phyloP scores from a whole-genome alignment of 2,329 filamentous ascomycete genomes.

The Cercospora sesami region DNA sequence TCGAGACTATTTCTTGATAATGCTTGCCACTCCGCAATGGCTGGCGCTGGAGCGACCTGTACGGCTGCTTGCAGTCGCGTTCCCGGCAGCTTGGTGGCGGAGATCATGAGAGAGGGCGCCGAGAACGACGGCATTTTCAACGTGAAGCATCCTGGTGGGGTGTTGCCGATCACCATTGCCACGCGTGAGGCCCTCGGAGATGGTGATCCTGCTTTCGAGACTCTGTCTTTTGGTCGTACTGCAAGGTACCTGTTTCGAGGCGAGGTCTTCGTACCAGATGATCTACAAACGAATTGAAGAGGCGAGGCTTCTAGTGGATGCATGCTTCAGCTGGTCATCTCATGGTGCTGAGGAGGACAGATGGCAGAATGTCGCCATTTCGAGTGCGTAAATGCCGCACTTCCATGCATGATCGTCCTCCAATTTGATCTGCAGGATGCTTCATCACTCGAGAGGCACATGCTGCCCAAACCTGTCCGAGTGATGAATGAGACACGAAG shows the following conservation, averaged over 20 bases:
- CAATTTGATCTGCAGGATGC: background rate
- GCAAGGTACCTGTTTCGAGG: slow-evolving; percentile 23
- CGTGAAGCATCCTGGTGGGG: slow-evolving; percentile 22
- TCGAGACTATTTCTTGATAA: slow-evolving; percentile 24
- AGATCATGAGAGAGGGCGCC: slow-evolving; percentile 14
- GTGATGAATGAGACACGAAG: background rate
- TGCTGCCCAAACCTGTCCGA: background rate
- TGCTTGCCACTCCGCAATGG: slow-evolving; percentile 25
- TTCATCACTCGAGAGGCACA: background rate
- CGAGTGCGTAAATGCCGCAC: background rate
- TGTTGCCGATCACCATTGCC: slow-evolving; percentile 23
- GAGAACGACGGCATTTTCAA: slow-evolving; percentile 15
- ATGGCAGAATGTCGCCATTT: background rate
- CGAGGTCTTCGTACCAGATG: slow-evolving; percentile 19
- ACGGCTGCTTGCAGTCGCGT: slow-evolving; percentile 24
- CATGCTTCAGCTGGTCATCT: background rate
- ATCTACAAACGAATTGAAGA: slow-evolving; percentile 13
- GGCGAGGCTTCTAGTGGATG: background rate
- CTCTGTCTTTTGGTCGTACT: slow-evolving; percentile 21
- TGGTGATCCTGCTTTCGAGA: slow-evolving; percentile 20
- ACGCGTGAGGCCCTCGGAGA: background rate
- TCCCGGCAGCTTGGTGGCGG: slow-evolving; percentile 17
- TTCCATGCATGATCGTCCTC: too few species aligned
- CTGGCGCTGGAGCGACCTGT: slow-evolving; percentile 25
- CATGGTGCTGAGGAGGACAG: background rate